Evolutionary conservation across 371 early-diverging fungal genomes (phyloP).

Genomic region (Apophysomyces ossiformis): DNA sequence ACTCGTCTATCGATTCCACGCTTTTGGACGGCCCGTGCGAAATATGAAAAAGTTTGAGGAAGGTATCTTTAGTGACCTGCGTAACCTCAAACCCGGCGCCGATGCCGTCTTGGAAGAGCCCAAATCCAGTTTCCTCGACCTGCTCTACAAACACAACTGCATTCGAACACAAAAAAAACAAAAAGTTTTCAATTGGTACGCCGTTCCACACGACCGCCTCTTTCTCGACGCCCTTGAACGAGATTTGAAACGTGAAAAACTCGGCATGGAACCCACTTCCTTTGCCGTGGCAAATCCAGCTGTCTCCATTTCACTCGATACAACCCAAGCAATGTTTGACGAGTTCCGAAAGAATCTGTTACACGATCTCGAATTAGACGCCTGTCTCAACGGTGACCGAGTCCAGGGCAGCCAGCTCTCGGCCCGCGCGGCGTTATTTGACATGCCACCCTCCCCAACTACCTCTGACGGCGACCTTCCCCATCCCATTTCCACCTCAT

Average conservation of each 20-base stretch:
- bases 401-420: slow-evolving; percentile 6
- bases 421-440: slow-evolving; percentile 6
- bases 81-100: slow-evolving; percentile 97
- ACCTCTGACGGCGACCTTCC: slow-evolving; percentile 7
- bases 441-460: neutral
- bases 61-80: slow-evolving; percentile 97
- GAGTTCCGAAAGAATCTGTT: slow-evolving; percentile 54
- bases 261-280: slow-evolving; percentile 84
- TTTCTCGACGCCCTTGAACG: slow-evolving; percentile 99
- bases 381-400: slow-evolving; percentile 22
- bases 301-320: slow-evolving; percentile 61
- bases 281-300: slow-evolving; percentile 66
- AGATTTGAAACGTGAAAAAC: slow-evolving; percentile 95
- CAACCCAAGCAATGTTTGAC: slow-evolving; percentile 68
- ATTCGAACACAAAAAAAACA: slow-evolving; percentile 99
- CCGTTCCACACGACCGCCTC: slow-evolving; percentile 96
- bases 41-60: slow-evolving; percentile 99
- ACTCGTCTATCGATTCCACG: slow-evolving; percentile 94
- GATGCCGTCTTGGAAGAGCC: slow-evolving; percentile 98
- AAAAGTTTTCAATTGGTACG: slow-evolving; percentile 99
- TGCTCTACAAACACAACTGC: slow-evolving; percentile 97
- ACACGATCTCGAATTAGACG: slow-evolving; percentile 37
- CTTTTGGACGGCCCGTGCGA: slow-evolving; percentile 86
- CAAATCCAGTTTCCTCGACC: slow-evolving; percentile 95
- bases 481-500: slow-evolving; percentile 16